A percentile compares a stretch with the other conserved stretches of the same genome.
These are phyloP conservation scores for Jacaranda copaia DNA, from an alignment of 257 asterid genomes.

Conservation along the genomic window DNA sequence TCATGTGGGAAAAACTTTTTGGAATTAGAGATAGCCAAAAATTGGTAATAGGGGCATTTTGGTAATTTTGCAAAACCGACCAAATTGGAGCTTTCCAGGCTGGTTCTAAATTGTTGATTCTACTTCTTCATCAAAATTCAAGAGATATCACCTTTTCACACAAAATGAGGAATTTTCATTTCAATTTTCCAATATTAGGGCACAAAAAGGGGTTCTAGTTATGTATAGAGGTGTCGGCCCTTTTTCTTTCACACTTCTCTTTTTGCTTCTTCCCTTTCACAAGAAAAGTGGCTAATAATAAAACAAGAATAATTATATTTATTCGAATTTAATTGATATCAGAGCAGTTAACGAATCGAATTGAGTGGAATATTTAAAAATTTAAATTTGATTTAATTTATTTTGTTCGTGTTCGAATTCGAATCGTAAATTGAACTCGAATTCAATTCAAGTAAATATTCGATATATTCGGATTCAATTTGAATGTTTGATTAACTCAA, in stretches of 20 bases:
- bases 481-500: too few relatives aligned
- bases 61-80: too few relatives aligned
- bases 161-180: neutral
- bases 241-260: neutral
- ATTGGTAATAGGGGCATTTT: neutral
- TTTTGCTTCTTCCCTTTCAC: neutral
- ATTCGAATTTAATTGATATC: too few relatives aligned
- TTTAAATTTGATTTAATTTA: too few relatives aligned
- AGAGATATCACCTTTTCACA: neutral
- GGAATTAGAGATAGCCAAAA: neutral
- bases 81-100: neutral
- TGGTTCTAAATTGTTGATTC: neutral
- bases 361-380: too few relatives aligned
- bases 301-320: too few relatives aligned
- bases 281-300: too few relatives aligned
- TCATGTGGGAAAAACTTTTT: neutral
- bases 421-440: too few relatives aligned
- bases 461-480: too few relatives aligned
- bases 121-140: neutral
- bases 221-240: constrained; percentile 15
- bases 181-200: neutral
- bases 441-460: too few relatives aligned
- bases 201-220: neutral
- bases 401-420: too few relatives aligned
- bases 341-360: too few relatives aligned